A percentile compares a stretch with the other conserved stretches of the same genome.
phyloP scores from a whole-genome alignment of 257 asterid genomes.

The Oldenlandia corymbosa region DNA sequence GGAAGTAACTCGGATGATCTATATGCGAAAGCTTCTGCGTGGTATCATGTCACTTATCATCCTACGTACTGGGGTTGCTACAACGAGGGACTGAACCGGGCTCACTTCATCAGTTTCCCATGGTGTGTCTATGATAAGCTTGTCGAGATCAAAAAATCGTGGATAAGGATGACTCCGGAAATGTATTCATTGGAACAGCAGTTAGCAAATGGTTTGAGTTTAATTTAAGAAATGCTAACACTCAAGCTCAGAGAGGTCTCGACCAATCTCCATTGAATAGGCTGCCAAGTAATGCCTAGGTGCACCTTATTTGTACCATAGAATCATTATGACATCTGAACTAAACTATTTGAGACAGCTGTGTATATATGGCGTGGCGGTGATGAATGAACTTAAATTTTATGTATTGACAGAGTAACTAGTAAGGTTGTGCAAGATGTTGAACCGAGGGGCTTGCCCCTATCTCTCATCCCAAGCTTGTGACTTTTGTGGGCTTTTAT shows the following conservation, averaged over 20 bases:
- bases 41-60: constrained; percentile 85
- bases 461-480: not conserved
- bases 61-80: constrained; percentile 56
- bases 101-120: constrained; percentile 71
- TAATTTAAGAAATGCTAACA: constrained; percentile 25
- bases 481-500: too few relatives aligned
- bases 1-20: constrained; percentile 40
- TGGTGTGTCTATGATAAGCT: constrained; percentile 82
- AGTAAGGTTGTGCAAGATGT: too few relatives aligned
- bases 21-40: constrained; percentile 77
- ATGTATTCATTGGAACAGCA: constrained; percentile 23
- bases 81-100: constrained; percentile 51
- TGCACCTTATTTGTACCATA: not conserved
- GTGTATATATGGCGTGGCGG: not conserved
- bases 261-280: too few relatives aligned
- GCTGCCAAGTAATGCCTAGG: not conserved
- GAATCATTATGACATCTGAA: not conserved
- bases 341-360: too few relatives aligned
- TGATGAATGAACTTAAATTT: not conserved
- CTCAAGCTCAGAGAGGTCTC: too few relatives aligned
- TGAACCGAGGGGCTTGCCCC: not conserved
- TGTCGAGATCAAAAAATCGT: constrained; percentile 45
- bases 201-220: constrained; percentile 15
- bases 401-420: not conserved
- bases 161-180: constrained; percentile 10